Base-by-base conservation (phyloP, 2,329 filamentous ascomycete species). In the Laburnicola sp. region DNA sequence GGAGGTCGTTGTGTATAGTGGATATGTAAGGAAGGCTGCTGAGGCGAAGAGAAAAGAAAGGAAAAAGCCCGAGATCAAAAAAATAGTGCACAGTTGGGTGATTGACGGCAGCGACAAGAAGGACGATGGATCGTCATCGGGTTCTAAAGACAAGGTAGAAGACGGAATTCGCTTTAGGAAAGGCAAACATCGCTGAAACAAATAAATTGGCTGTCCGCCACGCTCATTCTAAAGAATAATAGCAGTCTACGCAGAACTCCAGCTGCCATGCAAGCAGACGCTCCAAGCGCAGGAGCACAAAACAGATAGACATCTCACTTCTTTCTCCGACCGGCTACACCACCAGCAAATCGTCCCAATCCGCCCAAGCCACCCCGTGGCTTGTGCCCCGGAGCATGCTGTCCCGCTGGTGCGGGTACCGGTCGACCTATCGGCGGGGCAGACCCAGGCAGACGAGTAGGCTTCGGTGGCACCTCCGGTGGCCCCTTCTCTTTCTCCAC, bases 1-100 rank as follows among this genome's bases (percentile, higher is more conserved):
- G 0, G 89, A 94, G 70, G 87, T 93, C 1, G 86, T 82, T 1
- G 86, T 94, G 4, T 93, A 93, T 65, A 81, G 82, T 6, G 87
- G 86, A 3, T 94, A 91, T 65, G 78, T 90, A 38, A 84, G 87
- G 77, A 83, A 87, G 54, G 79, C 92, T 62, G 78, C 80, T 0
- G 81, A 91, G 59, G 86, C 86, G 1, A 89, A 86, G 68, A 77
- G 78, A 56, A 82, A 80, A 57, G 85, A 88, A 56, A 79, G 77
- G 50, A 80, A 77, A 50, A 75, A 80, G 36, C 80, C 80, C 32
- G 89, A 91, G 72, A 78, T 82, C 16, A 89, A 85, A 71, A 77
- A 89, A 65, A 81, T 93, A 26, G 74, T 89, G 16, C 80, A 87
- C 56, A 90, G 85, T 2, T 92, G 89, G 89, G 80, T 88, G 2